Conservation (phyloP, 169 alveolate genomes). For the Plasmodium gaboni region DNA sequence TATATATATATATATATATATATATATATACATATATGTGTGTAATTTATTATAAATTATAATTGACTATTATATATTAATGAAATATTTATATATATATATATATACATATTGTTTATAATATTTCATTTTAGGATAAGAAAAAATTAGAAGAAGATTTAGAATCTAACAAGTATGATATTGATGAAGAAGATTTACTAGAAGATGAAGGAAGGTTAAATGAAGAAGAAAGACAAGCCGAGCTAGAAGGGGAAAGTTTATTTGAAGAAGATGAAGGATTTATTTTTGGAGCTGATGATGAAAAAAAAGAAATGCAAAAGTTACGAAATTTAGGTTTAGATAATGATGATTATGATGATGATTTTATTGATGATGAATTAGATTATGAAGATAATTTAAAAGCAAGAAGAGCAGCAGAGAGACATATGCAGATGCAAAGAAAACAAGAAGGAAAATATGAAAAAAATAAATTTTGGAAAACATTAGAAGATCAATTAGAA, state of each 20-base stretch:
- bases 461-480: slow-evolving; percentile 79
- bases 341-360: slow-evolving; percentile 89
- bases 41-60: not conserved
- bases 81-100: not conserved
- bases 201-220: slow-evolving; percentile 82
- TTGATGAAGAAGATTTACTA: slow-evolving; percentile 84
- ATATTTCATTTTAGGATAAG: slow-evolving; percentile 21
- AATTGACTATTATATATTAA: slow-evolving; percentile 1
- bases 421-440: slow-evolving; percentile 80
- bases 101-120: not conserved
- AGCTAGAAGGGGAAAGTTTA: slow-evolving; percentile 85
- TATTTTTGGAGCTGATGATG: slow-evolving; percentile 83
- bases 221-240: slow-evolving; percentile 85
- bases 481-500: slow-evolving; percentile 80
- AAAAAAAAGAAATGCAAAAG: slow-evolving; percentile 84
- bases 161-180: slow-evolving; percentile 81
- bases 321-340: slow-evolving; percentile 84
- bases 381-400: slow-evolving; percentile 88
- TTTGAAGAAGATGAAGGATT: slow-evolving; percentile 86
- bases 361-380: slow-evolving; percentile 87
- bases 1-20: slow-evolving; percentile 1
- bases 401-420: slow-evolving; percentile 90
- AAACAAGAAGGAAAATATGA: slow-evolving; percentile 77
- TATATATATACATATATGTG: not conserved
- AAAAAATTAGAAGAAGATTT: slow-evolving; percentile 73